These are phyloP conservation scores for Medicago lupulina DNA, from an alignment of 306 rosid species.

Conservation along the genomic window DNA sequence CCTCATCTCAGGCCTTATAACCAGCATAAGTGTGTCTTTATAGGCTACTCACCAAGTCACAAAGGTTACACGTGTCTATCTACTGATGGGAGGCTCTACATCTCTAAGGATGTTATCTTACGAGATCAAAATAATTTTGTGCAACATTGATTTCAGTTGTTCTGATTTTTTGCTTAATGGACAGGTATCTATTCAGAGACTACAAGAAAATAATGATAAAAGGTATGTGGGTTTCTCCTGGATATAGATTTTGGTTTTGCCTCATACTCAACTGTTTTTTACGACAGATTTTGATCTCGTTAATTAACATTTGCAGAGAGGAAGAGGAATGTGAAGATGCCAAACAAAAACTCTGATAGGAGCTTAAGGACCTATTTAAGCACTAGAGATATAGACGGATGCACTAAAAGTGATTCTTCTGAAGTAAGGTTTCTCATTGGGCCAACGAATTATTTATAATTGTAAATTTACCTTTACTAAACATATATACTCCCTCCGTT, in stretches of 20 bases:
- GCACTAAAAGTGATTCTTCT: constrained; percentile 46
- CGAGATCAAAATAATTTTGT: not conserved
- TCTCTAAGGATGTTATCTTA: no score
- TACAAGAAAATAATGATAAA: constrained; percentile 66
- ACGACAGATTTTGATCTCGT: constrained; percentile 36
- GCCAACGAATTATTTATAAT: constrained; percentile 24
- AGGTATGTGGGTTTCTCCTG: constrained; percentile 61
- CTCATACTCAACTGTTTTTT: constrained; percentile 38
- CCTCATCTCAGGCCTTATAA: no score
- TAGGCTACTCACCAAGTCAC: no score
- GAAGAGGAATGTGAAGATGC: constrained; percentile 68
- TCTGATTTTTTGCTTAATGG: constrained; percentile 42
- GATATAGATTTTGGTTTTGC: constrained; percentile 22
- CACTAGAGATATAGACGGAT: constrained; percentile 60
- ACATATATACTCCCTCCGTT: no score
- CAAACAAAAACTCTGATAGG: constrained; percentile 54
- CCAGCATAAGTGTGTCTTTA: no score
- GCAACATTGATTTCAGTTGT: constrained; percentile 26
- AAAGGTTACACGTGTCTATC: no score
- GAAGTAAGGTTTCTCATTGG: constrained; percentile 65
- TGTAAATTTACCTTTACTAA: constrained; percentile 26
- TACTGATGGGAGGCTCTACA: no score
- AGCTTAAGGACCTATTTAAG: constrained; percentile 76
- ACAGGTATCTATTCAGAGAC: constrained; percentile 82
- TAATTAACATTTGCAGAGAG: constrained; percentile 63